Base-by-base conservation (phyloP, 2,329 filamentous ascomycete genomes). In the Scorias spongiosa region DNA sequence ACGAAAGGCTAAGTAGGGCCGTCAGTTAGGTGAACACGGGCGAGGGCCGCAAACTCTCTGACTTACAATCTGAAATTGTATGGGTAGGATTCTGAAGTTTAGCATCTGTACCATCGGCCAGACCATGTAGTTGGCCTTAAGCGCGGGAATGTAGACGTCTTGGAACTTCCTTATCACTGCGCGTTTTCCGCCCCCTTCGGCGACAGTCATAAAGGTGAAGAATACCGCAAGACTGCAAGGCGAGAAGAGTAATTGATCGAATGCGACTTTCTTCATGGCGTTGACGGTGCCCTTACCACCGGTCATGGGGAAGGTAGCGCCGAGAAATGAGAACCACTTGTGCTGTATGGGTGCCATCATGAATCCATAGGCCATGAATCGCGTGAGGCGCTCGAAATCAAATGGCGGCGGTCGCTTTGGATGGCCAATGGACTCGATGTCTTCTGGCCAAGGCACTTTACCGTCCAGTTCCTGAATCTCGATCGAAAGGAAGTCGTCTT, bases 351-450 rank as follows among this genome's bases (percentile, higher is more conserved):
- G 91, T 4, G 91, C 87, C 86, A 96, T 95, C 59, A 83, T 76
- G 67, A 96, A 95, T 60, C 87, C 87, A 63, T 96, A 98, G 5
- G 84, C 82, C 86, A 96, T 95, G 69, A 96, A 98, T 40, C 91
- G 75, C 1, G 85, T 89, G 49, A 95, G 70, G 41, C 91, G 79
- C 67, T 96, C 91, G 57, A 96, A 96, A 65, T 98, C 89, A 58
- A 98, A 96, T 0, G 86, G 79, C 2, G 86, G 83, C 26, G 87
- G 84, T 54, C 72, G 76, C 14, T 65, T 64, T 11, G 51, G 49
- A 15, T 45, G 43, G 29, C 76, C 70, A 45, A 79, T 75, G 42
- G 87, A 78, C 39, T 86, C 66, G 38, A 88, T 84, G 42, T 70
- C 69, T 37, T 72, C 55, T 64, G 76, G 65, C 59, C 71, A 75